A percentile compares a stretch with the other conserved stretches of the same genome.
These are phyloP conservation scores for Meyerozyma elateridarum DNA, from an alignment of 1,139 yeast genomes.

Conservation along the genomic window DNA sequence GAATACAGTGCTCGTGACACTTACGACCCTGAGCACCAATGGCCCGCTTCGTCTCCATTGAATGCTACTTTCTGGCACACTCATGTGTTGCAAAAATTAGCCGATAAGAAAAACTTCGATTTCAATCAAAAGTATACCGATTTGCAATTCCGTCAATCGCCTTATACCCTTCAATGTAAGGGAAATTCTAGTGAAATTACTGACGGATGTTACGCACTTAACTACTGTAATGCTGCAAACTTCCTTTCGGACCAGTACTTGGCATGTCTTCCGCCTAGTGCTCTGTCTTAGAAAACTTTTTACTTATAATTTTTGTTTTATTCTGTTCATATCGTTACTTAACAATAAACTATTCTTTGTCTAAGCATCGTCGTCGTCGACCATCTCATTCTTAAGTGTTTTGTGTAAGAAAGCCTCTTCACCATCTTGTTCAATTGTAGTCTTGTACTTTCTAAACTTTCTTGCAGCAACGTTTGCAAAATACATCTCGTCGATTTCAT, in stretches of 20 bases:
- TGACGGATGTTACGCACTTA: conserved; percentile 33
- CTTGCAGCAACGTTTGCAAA: conserved; percentile 8
- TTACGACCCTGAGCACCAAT: conserved; percentile 39
- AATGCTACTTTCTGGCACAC: conserved; percentile 59
- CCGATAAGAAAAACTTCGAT: conserved; percentile 29
- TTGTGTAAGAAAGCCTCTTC: conserved; percentile 1
- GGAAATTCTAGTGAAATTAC: conserved; percentile 24
- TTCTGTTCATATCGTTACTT: not conserved
- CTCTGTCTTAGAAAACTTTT: not conserved
- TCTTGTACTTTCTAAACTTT: conserved; percentile 10
- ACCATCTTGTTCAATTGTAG: conserved; percentile 4
- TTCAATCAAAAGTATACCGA: conserved; percentile 45
- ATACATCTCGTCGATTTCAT: conserved; percentile 18
- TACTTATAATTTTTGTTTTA: not conserved
- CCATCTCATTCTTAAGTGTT: too few relatives aligned
- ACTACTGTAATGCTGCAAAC: conserved; percentile 38
- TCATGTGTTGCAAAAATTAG: conserved; percentile 29
- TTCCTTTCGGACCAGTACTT: conserved; percentile 15
- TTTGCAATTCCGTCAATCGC: conserved; percentile 49
- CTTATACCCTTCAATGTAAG: conserved; percentile 42
- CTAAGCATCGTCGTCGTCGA: too few relatives aligned
- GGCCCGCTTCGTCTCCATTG: conserved; percentile 51
- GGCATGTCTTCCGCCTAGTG: conserved; percentile 11
- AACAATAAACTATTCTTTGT: too few relatives aligned
- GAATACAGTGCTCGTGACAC: conserved; percentile 53